phyloP scores from a whole-genome alignment of 106 monocot genomes.

The Dioscorea dumetorum region DNA sequence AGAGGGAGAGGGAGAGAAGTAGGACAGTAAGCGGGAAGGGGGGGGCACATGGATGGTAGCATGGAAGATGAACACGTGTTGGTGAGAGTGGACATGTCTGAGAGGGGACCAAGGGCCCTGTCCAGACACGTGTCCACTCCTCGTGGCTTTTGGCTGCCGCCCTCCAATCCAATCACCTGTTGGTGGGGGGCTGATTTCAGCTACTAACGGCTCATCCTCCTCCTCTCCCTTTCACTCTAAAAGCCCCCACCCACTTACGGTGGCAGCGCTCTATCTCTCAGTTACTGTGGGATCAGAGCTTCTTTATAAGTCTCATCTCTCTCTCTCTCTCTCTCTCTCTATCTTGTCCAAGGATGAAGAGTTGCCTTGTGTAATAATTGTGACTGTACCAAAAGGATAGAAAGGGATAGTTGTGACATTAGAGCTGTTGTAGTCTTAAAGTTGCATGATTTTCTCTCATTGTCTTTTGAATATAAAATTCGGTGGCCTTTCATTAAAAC shows the following conservation, averaged over 20 bases:
- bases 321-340: neutral
- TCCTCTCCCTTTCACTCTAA: conserved; percentile 1
- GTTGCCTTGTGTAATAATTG: neutral
- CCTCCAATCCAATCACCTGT: too few relatives aligned
- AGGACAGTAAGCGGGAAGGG: neutral
- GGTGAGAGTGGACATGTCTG: neutral
- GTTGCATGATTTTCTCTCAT: too few relatives aligned
- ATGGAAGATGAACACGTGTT: neutral
- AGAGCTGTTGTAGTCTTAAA: too few relatives aligned
- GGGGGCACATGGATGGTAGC: neutral
- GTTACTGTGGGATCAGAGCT: neutral
- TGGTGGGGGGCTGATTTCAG: too few relatives aligned
- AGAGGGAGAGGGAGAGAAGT: neutral
- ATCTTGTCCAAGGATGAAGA: neutral
- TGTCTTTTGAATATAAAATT: too few relatives aligned
- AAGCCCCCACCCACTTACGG: neutral
- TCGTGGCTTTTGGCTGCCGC: too few relatives aligned
- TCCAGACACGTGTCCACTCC: neutral
- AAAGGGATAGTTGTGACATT: too few relatives aligned
- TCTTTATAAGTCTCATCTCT: neutral
- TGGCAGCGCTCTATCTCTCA: neutral
- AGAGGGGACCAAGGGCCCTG: neutral
- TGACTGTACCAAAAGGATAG: too few relatives aligned
- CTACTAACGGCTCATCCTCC: neutral
- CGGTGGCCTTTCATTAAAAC: too few relatives aligned